phyloP scores from a whole-genome alignment of 2,329 filamentous ascomycete genomes.

The Penicillium sp. region DNA sequence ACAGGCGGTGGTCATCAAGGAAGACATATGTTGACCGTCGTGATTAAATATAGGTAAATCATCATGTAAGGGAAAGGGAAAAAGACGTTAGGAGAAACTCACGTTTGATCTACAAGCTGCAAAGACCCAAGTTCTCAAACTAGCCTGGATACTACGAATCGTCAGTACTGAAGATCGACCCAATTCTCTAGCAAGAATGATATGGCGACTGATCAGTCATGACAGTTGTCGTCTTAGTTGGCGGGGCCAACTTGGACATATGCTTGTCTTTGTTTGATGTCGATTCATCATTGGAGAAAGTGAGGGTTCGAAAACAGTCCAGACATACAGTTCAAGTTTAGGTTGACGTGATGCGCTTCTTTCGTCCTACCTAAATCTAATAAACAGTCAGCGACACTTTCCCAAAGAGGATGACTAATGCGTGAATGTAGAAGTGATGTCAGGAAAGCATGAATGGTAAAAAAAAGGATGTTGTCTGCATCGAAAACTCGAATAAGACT shows the following conservation, averaged over 20 bases:
- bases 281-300: conserved; percentile 73
- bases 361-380: conserved; percentile 6
- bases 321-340: conserved; percentile 36
- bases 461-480: conserved; percentile 60
- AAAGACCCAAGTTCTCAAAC: neutral
- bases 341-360: neutral
- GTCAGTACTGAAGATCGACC: conserved; percentile 35
- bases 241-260: conserved; percentile 79
- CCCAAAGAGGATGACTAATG: conserved; percentile 1
- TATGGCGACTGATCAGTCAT: conserved; percentile 50
- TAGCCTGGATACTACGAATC: conserved; percentile 18
- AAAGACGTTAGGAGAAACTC: conserved; percentile 19
- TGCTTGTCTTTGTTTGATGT: conserved; percentile 89
- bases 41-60: conserved; percentile 71
- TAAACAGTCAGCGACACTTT: conserved; percentile 25
- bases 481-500: conserved; percentile 68
- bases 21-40: conserved; percentile 83
- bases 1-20: conserved; percentile 80
- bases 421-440: conserved; percentile 32
- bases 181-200: conserved; percentile 23
- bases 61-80: conserved; percentile 59
- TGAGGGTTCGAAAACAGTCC: conserved; percentile 25
- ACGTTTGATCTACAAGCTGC: conserved; percentile 19
- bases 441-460: conserved; percentile 67
- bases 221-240: conserved; percentile 59